Conservation (phyloP, 2,329 filamentous ascomycete species). For the Cordyceps cateniannulata region DNA sequence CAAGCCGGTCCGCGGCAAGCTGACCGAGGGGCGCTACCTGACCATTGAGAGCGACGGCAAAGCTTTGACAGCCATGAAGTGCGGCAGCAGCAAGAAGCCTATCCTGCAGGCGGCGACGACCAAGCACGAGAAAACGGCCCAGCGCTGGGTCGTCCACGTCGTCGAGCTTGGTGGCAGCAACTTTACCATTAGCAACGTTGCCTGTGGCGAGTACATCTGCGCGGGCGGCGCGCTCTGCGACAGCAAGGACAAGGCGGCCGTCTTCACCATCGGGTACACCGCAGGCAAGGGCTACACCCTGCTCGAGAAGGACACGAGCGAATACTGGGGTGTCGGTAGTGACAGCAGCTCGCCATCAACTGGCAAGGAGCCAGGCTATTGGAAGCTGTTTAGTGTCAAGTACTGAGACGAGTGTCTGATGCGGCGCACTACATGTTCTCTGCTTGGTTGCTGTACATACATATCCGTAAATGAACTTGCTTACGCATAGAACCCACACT, state of each 20-base stretch:
- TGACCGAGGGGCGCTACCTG: constrained; percentile 50
- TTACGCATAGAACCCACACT: background rate
- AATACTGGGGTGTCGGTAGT: constrained; percentile 1
- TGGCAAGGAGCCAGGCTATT: background rate
- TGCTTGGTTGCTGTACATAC: background rate
- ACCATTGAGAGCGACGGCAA: constrained; percentile 41
- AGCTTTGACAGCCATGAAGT: constrained; percentile 31
- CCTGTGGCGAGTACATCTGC: constrained; percentile 19
- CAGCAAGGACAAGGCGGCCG: constrained; percentile 14
- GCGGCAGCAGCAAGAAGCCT: constrained; percentile 16
- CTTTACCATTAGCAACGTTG: constrained; percentile 23
- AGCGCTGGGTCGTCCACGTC: constrained; percentile 46
- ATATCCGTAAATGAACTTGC: background rate
- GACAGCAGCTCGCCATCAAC: background rate
- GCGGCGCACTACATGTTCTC: background rate
- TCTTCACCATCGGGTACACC: constrained; percentile 17
- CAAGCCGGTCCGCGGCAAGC: constrained; percentile 43
- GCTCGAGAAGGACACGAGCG: constrained; percentile 9
- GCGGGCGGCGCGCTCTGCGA: constrained; percentile 2
- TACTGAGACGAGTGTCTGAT: background rate
- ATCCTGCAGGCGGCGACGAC: constrained; percentile 21
- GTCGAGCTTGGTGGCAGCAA: constrained; percentile 19
- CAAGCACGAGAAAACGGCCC: constrained; percentile 32
- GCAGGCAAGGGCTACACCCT: constrained; percentile 18
- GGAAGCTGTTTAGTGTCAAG: constrained; percentile 12